Evolutionary conservation across 306 rosid species (phyloP).

Genomic region (Prunus kanzakura): DNA sequence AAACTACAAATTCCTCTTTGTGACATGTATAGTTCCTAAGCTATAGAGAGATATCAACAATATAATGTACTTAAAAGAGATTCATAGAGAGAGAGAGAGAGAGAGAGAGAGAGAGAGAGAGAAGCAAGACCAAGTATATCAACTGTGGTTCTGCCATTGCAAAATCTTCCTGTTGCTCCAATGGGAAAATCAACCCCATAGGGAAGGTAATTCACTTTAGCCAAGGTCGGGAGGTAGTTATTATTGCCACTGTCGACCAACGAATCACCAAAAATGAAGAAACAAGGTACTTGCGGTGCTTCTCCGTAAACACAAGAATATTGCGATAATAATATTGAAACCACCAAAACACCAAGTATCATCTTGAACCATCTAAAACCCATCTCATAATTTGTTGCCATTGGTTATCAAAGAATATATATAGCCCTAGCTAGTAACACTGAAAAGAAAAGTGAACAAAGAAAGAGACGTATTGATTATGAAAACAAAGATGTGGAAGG

Average conservation of each 20-base stretch:
- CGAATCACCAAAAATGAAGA: slow-evolving; percentile 59
- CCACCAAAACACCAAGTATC: background rate
- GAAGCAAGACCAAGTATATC: slow-evolving; percentile 45
- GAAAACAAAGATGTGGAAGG: too few species aligned
- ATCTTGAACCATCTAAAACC: slow-evolving; percentile 1
- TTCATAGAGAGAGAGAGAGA: background rate
- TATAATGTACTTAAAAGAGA: background rate
- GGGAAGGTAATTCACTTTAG: slow-evolving; percentile 43
- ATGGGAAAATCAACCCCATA: slow-evolving; percentile 54
- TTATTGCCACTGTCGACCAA: slow-evolving; percentile 57
- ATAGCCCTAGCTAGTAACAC: too few species aligned
- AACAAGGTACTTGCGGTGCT: slow-evolving; percentile 27
- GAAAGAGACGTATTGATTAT: background rate
- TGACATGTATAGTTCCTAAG: background rate
- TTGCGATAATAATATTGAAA: background rate
- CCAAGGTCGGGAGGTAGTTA: slow-evolving; percentile 24
- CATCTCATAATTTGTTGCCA: background rate
- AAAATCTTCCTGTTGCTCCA: slow-evolving; percentile 50
- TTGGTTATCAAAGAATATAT: background rate
- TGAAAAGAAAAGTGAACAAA: background rate
- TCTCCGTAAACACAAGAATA: slow-evolving; percentile 11
- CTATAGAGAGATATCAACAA: background rate
- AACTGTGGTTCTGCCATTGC: slow-evolving; percentile 35
- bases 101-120: background rate
- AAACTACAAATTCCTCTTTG: background rate